Evolutionary conservation across 441 rosid species (phyloP).

Genomic region (Gossypium schwendimanii): DNA sequence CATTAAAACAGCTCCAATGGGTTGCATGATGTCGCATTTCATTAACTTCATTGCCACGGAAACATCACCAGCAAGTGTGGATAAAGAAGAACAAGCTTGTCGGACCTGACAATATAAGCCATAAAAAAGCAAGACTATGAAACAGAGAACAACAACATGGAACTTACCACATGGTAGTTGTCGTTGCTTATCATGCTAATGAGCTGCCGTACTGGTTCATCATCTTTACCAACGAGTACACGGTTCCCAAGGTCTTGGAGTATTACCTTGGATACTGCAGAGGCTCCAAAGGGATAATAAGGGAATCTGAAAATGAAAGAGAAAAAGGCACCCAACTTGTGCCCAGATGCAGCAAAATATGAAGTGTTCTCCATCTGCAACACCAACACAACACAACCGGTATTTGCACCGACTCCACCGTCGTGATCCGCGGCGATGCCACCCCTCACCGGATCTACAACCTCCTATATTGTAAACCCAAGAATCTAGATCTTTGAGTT

Average conservation of each 20-base stretch:
- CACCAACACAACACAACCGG: constrained; percentile 6
- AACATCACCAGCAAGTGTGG: constrained; percentile 84
- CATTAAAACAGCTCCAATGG: constrained; percentile 70
- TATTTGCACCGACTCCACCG: too few species aligned
- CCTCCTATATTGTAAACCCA: too few species aligned
- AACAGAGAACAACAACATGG: constrained; percentile 12
- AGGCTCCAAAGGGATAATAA: constrained; percentile 88
- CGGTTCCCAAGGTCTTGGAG: constrained; percentile 87
- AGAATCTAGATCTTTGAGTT: too few species aligned
- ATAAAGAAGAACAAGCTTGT: constrained; percentile 91
- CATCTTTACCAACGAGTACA: constrained; percentile 82
- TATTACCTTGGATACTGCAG: constrained; percentile 88
- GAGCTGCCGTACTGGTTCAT: constrained; percentile 91
- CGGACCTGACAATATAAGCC: constrained; percentile 53
- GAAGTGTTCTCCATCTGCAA: constrained; percentile 82
- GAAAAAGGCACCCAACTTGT: constrained; percentile 91
- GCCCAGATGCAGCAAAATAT: constrained; percentile 83
- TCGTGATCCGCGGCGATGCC: too few species aligned
- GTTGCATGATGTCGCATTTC: constrained; percentile 94
- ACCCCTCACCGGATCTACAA: too few species aligned
- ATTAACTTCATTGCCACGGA: constrained; percentile 68
- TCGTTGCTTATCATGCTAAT: constrained; percentile 97
- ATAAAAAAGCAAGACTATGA: background rate
- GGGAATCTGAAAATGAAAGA: constrained; percentile 93
- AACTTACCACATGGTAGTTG: constrained; percentile 73